Percentiles rank a stretch among this genome's conserved stretches.
These are phyloP conservation scores for Nasturtium officinale DNA, from an alignment of 345 rosid genomes.

Conservation along the genomic window DNA sequence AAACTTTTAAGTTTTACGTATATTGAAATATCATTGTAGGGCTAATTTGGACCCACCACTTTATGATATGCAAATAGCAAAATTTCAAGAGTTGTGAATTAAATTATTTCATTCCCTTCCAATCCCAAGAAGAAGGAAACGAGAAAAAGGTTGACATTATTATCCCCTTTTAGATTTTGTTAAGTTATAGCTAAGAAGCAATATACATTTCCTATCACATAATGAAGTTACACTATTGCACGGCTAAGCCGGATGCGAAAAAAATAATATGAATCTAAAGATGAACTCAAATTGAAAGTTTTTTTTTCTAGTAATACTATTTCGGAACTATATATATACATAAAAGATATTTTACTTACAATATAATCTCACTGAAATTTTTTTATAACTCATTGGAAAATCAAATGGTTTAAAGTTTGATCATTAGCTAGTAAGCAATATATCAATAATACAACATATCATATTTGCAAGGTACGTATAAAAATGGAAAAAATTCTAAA, in stretches of 20 bases:
- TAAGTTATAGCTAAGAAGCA: constrained; percentile 29
- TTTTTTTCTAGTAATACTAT: neutral
- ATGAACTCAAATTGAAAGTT: neutral
- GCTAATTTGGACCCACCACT: constrained; percentile 39
- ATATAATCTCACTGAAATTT: neutral
- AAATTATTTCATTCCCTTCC: constrained; percentile 33
- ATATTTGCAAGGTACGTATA: neutral
- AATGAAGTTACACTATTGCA: constrained; percentile 15
- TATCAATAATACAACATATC: neutral
- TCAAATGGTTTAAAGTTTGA: neutral
- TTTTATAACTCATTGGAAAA: neutral
- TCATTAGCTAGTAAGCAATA: constrained; percentile 2
- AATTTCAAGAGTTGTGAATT: constrained; percentile 41
- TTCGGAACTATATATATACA: neutral
- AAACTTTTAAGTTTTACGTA: constrained; percentile 35
- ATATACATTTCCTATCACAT: constrained; percentile 15
- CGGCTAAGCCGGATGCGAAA: constrained; percentile 8
- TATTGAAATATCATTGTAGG: constrained; percentile 24
- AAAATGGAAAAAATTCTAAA: neutral
- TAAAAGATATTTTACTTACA: neutral
- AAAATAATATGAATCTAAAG: neutral
- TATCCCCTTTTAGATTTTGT: constrained; percentile 38
- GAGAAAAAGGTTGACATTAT: constrained; percentile 41
- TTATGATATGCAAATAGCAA: constrained; percentile 42
- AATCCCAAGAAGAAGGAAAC: constrained; percentile 33